Base-by-base conservation (phyloP, 306 rosid genomes). In the Quercus engelmannii region DNA sequence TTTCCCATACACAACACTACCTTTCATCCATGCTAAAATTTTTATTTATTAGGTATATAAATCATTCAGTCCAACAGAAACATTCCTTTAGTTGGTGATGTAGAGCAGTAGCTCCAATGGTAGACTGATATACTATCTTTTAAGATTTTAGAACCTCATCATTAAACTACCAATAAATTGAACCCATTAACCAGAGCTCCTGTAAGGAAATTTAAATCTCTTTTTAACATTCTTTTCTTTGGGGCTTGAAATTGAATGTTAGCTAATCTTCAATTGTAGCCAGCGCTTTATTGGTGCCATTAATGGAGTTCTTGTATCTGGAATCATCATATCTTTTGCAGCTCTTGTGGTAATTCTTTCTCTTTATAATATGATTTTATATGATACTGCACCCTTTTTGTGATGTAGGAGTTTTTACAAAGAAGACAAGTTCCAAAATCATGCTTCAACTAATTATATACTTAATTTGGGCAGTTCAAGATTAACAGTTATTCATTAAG, bases 221-320 rank as follows among this genome's bases (percentile, higher is more conserved):
- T 33, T 63, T 63, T 6, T 12, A 26, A 4, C 15, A 6, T 63
- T 63, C 51, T 35, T 19, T 19, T 19, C 23, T 67, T 1, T 67
- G 49, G 3, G 71, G 25, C 20, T 67, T 46, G 26, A 18, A 57
- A 74, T 55, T 84, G 73, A 74, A 71, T 49, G 11, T 69, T 70
- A 70, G 69, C 68, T 76, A 78, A 31, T 84, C 73, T 82, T 82
- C 33, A 69, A 79, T 31, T 86, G 89, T 83, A 93, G 98, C 91
- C 96, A 88, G 84, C 91, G 93, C 21, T 79, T 89, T 23, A 81
- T 91, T 61, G 97, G 98, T 70, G 92, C 94, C 3, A 73, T 88
- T 80, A 91, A 89, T 57, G 98, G 97, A 38, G 75, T 84, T 79
- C 90, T 91, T 20, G 87, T 91, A 67, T 9, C 85, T 58, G 98